These are phyloP conservation scores for Quercus agrifolia DNA, from an alignment of 306 rosid species.

Conservation along the genomic window DNA sequence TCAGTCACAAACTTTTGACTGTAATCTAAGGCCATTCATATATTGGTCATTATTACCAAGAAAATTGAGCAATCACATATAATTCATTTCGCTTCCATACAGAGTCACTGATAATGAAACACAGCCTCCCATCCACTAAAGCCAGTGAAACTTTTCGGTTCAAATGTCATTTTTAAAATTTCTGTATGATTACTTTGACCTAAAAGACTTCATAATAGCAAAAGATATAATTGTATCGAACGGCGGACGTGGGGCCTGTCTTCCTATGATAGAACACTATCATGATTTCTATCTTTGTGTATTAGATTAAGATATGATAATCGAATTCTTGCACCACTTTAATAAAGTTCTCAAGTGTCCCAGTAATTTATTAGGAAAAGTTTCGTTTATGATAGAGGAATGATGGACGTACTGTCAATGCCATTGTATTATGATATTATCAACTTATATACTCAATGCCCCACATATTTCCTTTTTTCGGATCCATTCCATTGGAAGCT, in stretches of 20 bases:
- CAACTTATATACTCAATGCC: slow-evolving; percentile 22
- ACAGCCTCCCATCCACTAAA: slow-evolving; percentile 24
- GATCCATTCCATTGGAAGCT: slow-evolving; percentile 22
- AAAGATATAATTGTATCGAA: slow-evolving; percentile 56
- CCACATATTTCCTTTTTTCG: slow-evolving; percentile 5
- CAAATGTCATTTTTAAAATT: slow-evolving; percentile 18
- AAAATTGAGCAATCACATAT: slow-evolving; percentile 5
- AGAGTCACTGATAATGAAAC: not conserved
- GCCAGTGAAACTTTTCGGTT: slow-evolving; percentile 38
- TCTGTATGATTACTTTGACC: slow-evolving; percentile 58
- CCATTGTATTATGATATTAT: slow-evolving; percentile 29
- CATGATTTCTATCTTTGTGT: slow-evolving; percentile 43
- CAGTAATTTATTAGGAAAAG: slow-evolving; percentile 35
- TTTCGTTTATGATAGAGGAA: slow-evolving; percentile 45
- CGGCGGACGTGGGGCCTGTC: slow-evolving; percentile 72
- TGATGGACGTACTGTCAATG: slow-evolving; percentile 36
- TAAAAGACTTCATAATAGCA: slow-evolving; percentile 41
- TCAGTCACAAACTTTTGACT: slow-evolving; percentile 7
- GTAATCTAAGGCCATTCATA: slow-evolving; percentile 4
- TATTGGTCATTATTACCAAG: slow-evolving; percentile 4
- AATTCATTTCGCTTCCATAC: slow-evolving; percentile 8
- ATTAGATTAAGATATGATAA: slow-evolving; percentile 31
- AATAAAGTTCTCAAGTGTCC: slow-evolving; percentile 38
- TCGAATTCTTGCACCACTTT: slow-evolving; percentile 30
- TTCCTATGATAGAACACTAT: slow-evolving; percentile 47